Evolutionary conservation across 441 rosid genomes (phyloP), one percentile per base, ranked within the genome.

Genomic region (Adansonia gregorii): DNA sequence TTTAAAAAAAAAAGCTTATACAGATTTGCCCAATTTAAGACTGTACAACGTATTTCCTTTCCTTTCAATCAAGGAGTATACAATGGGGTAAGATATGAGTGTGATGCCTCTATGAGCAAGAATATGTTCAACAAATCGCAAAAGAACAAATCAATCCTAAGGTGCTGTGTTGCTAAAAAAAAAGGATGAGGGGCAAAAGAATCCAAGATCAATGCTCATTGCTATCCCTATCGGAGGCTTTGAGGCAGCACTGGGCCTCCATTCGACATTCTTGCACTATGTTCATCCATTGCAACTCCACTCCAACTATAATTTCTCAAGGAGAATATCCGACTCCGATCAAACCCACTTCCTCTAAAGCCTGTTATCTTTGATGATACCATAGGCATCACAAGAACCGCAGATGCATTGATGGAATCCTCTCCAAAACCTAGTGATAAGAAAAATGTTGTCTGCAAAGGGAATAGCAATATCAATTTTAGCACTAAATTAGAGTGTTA

Each of bases 351-450:
- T 63, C 95, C 93, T 84, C 98, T 88, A 74, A 95, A 95, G 46
- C 97, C 98, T 63, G 96, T 93, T 8, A 90, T 89, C 90, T 89
- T 95, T 10, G 99, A 94, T 39, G 98, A 95, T 61, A 94, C 91
- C 98, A 95, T 95, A 17, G 98, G 98, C 97, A 95, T 95, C 67
- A 95, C 99, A 1, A 95, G 89, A 71, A 94, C 79, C 10, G 99
- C 98, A 2, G 99, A 95, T 75, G 99, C 98, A 20, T 89, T 94
- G 71, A 95, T 94, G 0, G 99, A 88, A 78, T 94, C 99, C 75
- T 94, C 99, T 0, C 93, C 93, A n/a, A 94, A 86, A 72, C 98
- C 95, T 41, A 93, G 86, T 3, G 94, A 87, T 7, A 91, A 75
- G 9, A 90, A 84, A 73, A 89, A 91, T 73, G 93, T 94, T 83